These are phyloP conservation scores for Vitis hybrid DNA, from an alignment of 177 flowering plant species.

Conservation along the genomic window DNA sequence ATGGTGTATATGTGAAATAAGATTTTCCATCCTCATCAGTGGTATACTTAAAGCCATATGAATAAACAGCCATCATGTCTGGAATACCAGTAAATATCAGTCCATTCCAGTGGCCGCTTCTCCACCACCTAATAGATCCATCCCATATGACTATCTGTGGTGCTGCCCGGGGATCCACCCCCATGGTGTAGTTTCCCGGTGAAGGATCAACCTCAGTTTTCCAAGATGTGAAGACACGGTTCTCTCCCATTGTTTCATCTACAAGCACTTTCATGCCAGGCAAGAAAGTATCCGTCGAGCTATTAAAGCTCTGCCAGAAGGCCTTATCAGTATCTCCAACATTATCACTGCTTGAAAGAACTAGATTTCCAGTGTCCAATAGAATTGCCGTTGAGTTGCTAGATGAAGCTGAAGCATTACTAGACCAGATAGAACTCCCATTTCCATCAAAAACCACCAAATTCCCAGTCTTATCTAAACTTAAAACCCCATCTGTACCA, in stretches of 20 bases:
- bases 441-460: conserved; percentile 33
- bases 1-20: conserved; percentile 33
- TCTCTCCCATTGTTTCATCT: conserved; percentile 24
- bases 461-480: conserved; percentile 37
- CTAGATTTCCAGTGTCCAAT: conserved; percentile 41
- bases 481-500: conserved; percentile 31
- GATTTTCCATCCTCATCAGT: conserved; percentile 14
- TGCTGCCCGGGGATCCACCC: conserved; percentile 40
- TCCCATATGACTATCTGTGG: conserved; percentile 52
- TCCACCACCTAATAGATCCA: conserved; percentile 32
- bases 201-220: conserved; percentile 48
- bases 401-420: conserved; percentile 13
- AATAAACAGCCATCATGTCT: conserved; percentile 22
- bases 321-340: conserved; percentile 3
- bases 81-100: conserved; percentile 40
- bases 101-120: conserved; percentile 57
- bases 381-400: conserved; percentile 26
- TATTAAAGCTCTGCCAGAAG: conserved; percentile 51
- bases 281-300: conserved; percentile 56
- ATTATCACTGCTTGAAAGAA: conserved; percentile 15
- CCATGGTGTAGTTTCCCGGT: conserved; percentile 42
- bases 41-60: conserved; percentile 37
- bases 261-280: conserved; percentile 48
- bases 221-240: conserved; percentile 46
- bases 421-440: conserved; percentile 33